Base-by-base conservation (phyloP, 2,329 filamentous ascomycete species). In the Colletotrichum chrysophilum region DNA sequence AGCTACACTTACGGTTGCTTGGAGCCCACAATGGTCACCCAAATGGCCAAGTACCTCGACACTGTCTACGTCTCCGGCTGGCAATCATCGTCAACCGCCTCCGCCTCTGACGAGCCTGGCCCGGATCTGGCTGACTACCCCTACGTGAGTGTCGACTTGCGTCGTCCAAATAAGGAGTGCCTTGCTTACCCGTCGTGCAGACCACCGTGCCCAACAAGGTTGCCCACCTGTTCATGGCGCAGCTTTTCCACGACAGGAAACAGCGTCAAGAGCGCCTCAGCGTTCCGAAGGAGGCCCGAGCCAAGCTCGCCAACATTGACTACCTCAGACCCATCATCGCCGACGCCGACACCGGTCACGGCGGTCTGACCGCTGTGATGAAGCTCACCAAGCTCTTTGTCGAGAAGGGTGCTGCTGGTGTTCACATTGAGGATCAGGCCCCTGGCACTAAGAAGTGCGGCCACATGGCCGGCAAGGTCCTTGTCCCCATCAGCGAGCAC, bases 371-470 rank as follows among this genome's bases (percentile, higher is more conserved):
- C n/a, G 97, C 97, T 71, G 94, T 98, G 81, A 98, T 99, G 97
- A 99, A 98, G 91, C 92, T 99, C 80, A 98, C 97, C 78, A 98
- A 98, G 90, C 92, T 98, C 73, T 98, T 99, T 85, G 88, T 98
- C 78, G 97, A 99, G 89, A 96, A 96, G 86, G 97, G 97, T 80
- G 97, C 97, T 61, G 97, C 97, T 56, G 97, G 97, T 79, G 98
- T 99, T 82, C 97, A 99, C 87, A 98, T 99, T 80, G 97, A 99
- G 87, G 97, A 99, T 85, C 97, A 98, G 87, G 96, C 97, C 5
- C 96, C 97, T 4, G 97, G 97, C 70, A 98, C 97, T 66, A 99
- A 99, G 92, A 99, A 99, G 91, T 99, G 97, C 85, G 97, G 97
- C 78, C 97, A 98, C 88, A 98, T 98, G 97, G 97, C 97, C 79